Base-by-base conservation (phyloP, 2,329 filamentous ascomycete genomes). In the Tolypocladium paradoxum region DNA sequence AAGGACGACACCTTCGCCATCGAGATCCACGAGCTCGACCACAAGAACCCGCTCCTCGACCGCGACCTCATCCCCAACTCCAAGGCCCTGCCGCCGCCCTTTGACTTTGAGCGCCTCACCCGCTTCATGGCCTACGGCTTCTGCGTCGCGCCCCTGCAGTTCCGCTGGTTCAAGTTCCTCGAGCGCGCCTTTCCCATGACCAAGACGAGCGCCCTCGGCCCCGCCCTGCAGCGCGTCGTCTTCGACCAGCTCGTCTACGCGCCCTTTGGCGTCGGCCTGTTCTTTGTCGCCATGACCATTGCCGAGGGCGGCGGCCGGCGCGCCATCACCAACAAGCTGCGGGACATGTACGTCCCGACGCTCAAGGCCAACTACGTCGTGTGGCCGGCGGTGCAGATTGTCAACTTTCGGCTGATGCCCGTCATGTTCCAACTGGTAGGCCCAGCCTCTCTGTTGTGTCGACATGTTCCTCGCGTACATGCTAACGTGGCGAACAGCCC, bases 121-220 rank as follows among this genome's bases (percentile, higher is more conserved):
- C 81, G 93, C 48, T 99, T 97, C 75, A 96, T 97, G 90, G 87
- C 88, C 6, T 99, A 97, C 69, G 90, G 90, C 66, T 96, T 97
- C 73, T 81, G 87, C 65, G 96, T 97, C 90, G 90, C 93, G 5
- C 93, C 93, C 0, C 64, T 96, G 34, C 92, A 97, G 69, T 96
- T 95, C 74, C 86, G 89, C 67, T 99, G 93, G 93, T 97, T 97
- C 72, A 81, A 83, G 50, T 91, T 96, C 69, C 75, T 99, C 58
- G 87, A 84, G 35, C 78, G 76, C 59, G 78, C 83, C 11, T 99
- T 99, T 64, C 93, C 93, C 6, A 84, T 96, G 50, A 87, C 85
- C 50, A 90, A 92, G 75, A 79, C 76, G 12, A 81, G 81, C 61
- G 85, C 85, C 2, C 85, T 90, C 49, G 74, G 77, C 2, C 90